Percentiles rank a stretch among this genome's conserved stretches.
Conservation (phyloP, 2,329 filamentous ascomycete genomes). For the Hypoxylon sp. region DNA sequence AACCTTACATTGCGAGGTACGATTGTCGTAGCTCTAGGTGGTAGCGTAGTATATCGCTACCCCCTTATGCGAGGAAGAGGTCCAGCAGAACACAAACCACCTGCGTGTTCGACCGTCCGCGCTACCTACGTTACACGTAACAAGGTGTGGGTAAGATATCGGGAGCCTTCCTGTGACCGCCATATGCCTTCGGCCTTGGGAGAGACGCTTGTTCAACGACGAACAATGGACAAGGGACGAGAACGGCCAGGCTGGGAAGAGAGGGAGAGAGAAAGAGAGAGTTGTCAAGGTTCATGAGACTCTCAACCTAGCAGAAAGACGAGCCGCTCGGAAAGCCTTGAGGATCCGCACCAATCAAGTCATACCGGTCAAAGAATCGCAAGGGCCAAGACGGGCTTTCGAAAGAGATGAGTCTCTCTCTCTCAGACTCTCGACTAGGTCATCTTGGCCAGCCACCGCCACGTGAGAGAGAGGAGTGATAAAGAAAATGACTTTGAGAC, state of each 20-base stretch:
- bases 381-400: constrained; percentile 18
- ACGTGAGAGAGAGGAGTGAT: constrained; percentile 34
- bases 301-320: constrained; percentile 31
- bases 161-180: constrained; percentile 19
- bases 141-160: constrained; percentile 10
- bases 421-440: constrained; percentile 16
- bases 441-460: constrained; percentile 35
- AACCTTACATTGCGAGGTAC: too few species aligned
- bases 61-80: constrained; percentile 34
- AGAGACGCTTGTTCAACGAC: constrained; percentile 15
- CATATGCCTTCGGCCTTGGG: constrained; percentile 2
- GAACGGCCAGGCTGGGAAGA: constrained; percentile 26
- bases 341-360: constrained; percentile 27
- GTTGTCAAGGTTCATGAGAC: constrained; percentile 27
- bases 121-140: constrained; percentile 31
- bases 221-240: constrained; percentile 5
- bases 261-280: too few species aligned
- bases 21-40: too few species aligned
- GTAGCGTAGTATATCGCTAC: constrained; percentile 5
- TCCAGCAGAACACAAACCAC: neutral
- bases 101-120: constrained; percentile 1
- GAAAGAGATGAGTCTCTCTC: constrained; percentile 22
- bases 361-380: constrained; percentile 33
- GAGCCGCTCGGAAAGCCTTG: constrained; percentile 29
- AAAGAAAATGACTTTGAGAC: neutral